Base-by-base conservation (phyloP, 768 basidiomycete species). In the Amanita pallidorosea region DNA sequence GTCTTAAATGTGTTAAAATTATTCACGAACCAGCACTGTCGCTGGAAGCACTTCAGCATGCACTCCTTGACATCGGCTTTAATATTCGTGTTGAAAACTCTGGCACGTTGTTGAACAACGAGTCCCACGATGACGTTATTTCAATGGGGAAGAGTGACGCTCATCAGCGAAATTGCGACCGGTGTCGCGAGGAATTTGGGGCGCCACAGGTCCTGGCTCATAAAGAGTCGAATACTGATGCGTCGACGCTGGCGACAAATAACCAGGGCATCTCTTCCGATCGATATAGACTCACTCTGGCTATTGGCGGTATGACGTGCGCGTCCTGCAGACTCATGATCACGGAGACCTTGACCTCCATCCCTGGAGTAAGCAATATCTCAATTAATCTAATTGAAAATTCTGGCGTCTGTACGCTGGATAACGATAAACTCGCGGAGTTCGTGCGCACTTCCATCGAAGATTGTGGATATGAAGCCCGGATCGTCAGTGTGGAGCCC, bases 251-350 rank as follows among this genome's bases (percentile, higher is more conserved):
- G 1, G 5, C 12, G 12, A 11, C 11, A 29, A 41, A 37, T 12
- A 18, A 34, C 15, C 12, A 44, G n/a, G 34, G 4, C 17, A 22
- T 8, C 6, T 15, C n/a, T 36, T 13, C 41, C 15, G 17, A 27
- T 51, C 41, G 25, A 33, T 52, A 38, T 43, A 52, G 23, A 29
- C 36, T 52, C 13, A 47, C 42, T 0, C 68, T 88, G 35, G 78
- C 82, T 0, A 68, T 91, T 7, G 78, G 72, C 0, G 88, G 88
- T 3, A 89, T 90, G 86, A 81, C 85, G 2, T 91, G 88, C 62
- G 70, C 79, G 0, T 74, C 84, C 3, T 91, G 88, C 57, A 69
- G 72, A 8, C 64, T 67, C 1, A 71, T 81, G 0, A 70, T 91
- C 52, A 76, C 74, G 0, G 65, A 71, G 15, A 60, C 70, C 20